Evolutionary conservation across 2,329 filamentous ascomycete genomes (phyloP).

Genomic region (Exophiala dermatitidis): DNA sequence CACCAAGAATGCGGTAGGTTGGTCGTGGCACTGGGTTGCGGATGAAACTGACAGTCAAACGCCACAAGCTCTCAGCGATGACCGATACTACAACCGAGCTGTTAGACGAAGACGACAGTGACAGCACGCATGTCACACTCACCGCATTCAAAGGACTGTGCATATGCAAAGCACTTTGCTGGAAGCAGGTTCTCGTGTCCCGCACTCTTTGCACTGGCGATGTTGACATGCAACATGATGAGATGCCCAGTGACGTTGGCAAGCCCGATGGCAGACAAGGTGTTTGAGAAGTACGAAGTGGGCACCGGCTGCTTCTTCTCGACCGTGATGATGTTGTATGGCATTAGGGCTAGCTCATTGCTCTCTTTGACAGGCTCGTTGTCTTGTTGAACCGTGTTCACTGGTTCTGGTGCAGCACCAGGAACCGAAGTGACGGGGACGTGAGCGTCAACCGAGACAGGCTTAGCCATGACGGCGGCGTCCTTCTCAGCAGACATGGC

Average conservation of each 20-base stretch:
- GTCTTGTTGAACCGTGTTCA: not conserved
- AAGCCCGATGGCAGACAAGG: not conserved
- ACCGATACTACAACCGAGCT: slow-evolving; percentile 6
- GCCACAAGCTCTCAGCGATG: slow-evolving; percentile 13
- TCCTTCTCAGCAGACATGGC: not conserved
- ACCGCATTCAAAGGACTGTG: slow-evolving; percentile 14
- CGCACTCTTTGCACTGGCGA: not conserved
- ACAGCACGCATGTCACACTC: slow-evolving; percentile 3
- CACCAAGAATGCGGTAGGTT: slow-evolving; percentile 21
- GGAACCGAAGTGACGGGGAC: not conserved
- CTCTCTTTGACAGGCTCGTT: not conserved
- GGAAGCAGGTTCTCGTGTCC: not conserved
- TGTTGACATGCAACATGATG: slow-evolving; percentile 2
- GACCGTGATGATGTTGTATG: slow-evolving; percentile 8
- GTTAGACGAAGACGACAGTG: not conserved
- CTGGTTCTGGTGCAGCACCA: not conserved
- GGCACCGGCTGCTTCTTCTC: slow-evolving; percentile 4
- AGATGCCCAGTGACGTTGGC: slow-evolving; percentile 6
- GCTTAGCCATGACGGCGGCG: not conserved
- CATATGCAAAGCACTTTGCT: slow-evolving; percentile 8
- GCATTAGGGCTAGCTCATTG: not conserved
- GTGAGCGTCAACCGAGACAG: slow-evolving; percentile 1
- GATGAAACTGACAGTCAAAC: slow-evolving; percentile 33
- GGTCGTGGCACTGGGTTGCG: slow-evolving; percentile 44
- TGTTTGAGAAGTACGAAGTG: not conserved